Evolutionary conservation across 495 filamentous ascomycete genomes (phyloP), one percentile per base, ranked within the genome.

Genomic region (Mytilinidion resinicola): DNA sequence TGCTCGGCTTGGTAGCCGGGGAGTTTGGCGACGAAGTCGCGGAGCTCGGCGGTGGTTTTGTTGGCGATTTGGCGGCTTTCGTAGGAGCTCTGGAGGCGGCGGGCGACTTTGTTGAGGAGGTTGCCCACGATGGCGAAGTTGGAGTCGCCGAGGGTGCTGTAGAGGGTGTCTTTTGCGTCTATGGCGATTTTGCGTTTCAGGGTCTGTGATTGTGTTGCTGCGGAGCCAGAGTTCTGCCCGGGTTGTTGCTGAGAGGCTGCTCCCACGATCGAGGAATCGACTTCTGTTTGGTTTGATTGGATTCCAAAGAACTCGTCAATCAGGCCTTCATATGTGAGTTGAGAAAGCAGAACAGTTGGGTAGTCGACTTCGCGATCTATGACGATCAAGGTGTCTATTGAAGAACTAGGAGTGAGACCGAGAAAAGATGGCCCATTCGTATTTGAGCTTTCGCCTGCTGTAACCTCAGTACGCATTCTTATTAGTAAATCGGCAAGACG

Each of bases 321-420:
- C 33, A 99, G 71, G 0, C 95, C 95, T 74, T 97, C 91, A 66
- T 99, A 99, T 9, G 95, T 99, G 41, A 99, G 77, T 69, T 97
- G 95, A 0, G 93, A 97, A 48, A 97, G 82, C 11, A 99, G 79
- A 1, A 86, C 84, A 19, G 93, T 95, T 33, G 88, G 88, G 72
- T 91, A 89, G 67, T 99, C 95, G 48, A 95, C 85, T 61, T 96
- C 91, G 39, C 95, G 87, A 72, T 96, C 95, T 37, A 97, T 91
- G 60, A 99, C 88, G 64, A 99, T 91, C 56, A 96, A 74, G 67
- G 83, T 91, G 70, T 97, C 92, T 52, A 89, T 88, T 9, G 84
- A 82, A 14, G 85, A 84, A 69, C 93, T 97, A 49, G 95, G 95
- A n/a, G 89, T 85, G 35, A 89, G 74, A 4, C 87, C 87, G 39